These are phyloP conservation scores for Phylloboletellus chloephorus DNA, from an alignment of 1,284 basidiomycete species.

Conservation along the genomic window DNA sequence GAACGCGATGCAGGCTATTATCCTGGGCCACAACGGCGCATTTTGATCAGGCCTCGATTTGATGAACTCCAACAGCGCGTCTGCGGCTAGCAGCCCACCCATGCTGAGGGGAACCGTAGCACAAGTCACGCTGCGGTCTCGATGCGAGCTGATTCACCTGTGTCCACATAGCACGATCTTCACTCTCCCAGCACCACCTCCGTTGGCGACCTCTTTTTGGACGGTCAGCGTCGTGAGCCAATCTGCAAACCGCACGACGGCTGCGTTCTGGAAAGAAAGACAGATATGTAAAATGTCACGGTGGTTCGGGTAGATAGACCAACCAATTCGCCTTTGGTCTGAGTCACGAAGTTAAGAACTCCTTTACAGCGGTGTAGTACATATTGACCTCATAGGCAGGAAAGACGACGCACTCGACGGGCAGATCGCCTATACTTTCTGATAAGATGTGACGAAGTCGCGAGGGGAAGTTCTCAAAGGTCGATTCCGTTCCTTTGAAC, in stretches of 20 bases:
- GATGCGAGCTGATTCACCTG: constrained; percentile 47
- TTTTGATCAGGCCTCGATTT: constrained; percentile 53
- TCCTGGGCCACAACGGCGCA: constrained; percentile 78
- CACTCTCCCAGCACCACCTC: constrained; percentile 70
- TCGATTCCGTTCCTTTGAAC: constrained; percentile 73
- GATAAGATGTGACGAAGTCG: constrained; percentile 73
- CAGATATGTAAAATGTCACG: constrained; percentile 5
- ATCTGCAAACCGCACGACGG: constrained; percentile 79
- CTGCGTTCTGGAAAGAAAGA: constrained; percentile 53
- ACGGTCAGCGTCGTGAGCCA: constrained; percentile 84
- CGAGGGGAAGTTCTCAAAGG: constrained; percentile 71
- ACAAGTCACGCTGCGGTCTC: neutral
- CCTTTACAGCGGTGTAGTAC: constrained; percentile 5
- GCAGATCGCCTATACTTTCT: constrained; percentile 47
- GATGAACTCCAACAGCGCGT: constrained; percentile 73
- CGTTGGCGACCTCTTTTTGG: constrained; percentile 67
- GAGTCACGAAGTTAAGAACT: constrained; percentile 14
- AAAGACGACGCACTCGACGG: constrained; percentile 75
- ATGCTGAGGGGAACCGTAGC: constrained; percentile 49
- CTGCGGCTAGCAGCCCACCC: constrained; percentile 85
- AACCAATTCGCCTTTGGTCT: constrained; percentile 87
- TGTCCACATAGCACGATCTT: constrained; percentile 89
- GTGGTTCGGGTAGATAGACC: constrained; percentile 26
- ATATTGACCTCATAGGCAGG: constrained; percentile 78
- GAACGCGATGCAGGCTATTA: constrained; percentile 78